A percentile compares a stretch with the other conserved stretches of the same genome.
phyloP scores from a whole-genome alignment of 2,329 filamentous ascomycete genomes.

The Aureobasidium lini region DNA sequence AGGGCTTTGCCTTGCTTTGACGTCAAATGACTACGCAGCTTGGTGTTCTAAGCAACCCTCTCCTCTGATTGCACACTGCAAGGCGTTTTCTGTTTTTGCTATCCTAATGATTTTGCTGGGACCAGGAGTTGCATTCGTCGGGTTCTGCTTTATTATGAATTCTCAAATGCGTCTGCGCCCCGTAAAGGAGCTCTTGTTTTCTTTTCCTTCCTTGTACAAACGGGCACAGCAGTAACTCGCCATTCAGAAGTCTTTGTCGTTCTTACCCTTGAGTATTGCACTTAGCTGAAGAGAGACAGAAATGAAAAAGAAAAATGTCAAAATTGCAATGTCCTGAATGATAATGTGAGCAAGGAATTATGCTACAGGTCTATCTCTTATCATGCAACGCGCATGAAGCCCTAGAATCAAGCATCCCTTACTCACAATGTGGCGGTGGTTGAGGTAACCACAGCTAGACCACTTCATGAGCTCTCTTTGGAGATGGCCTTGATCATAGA shows the following conservation, averaged over 20 bases:
- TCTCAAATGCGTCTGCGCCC: background rate
- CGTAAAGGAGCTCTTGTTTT: background rate
- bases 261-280: background rate
- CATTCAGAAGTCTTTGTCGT: background rate
- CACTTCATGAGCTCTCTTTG: no score
- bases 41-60: background rate
- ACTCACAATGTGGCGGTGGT: no score
- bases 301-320: background rate
- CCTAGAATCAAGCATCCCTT: no score
- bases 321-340: background rate
- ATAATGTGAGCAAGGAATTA: background rate
- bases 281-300: background rate
- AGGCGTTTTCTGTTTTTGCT: background rate
- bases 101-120: background rate
- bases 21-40: background rate
- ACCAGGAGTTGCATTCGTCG: background rate
- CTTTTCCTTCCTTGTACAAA: background rate
- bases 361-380: no score
- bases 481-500: no score
- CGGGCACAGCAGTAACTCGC: background rate
- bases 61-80: background rate
- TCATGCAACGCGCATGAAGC: no score
- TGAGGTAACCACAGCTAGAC: no score
- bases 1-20: background rate
- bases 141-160: background rate